phyloP scores from a whole-genome alignment of 768 basidiomycete genomes.

The Tylopilus vinaceipallidus region DNA sequence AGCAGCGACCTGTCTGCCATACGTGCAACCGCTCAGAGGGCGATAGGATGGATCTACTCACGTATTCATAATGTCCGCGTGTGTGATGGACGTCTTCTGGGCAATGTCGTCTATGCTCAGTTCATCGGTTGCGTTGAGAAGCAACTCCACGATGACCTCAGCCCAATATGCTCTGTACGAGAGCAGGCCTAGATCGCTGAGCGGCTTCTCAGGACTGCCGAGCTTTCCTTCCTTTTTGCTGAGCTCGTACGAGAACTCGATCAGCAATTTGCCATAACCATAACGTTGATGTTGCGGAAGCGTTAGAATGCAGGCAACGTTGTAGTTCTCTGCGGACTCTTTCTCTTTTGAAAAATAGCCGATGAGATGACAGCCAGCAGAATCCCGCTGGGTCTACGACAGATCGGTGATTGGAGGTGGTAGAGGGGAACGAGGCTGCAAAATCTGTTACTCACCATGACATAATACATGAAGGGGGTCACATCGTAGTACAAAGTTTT shows the following conservation, averaged over 20 bases:
- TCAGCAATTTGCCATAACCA: conserved; percentile 92
- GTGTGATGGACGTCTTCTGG: conserved; percentile 91
- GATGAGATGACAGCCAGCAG: conserved; percentile 88
- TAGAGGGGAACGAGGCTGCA: conserved; percentile 10
- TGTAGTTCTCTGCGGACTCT: conserved; percentile 96
- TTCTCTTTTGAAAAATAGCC: conserved; percentile 99
- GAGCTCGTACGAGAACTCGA: conserved; percentile 97
- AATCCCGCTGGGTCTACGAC: conserved; percentile 75
- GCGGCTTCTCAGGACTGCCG: conserved; percentile 96
- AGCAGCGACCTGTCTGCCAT: too few relatives aligned
- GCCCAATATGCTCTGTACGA: conserved; percentile 97
- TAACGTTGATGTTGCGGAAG: conserved; percentile 96
- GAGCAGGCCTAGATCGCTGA: conserved; percentile 90
- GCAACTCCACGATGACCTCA: conserved; percentile 89
- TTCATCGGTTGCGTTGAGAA: conserved; percentile 69
- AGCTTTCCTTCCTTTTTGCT: conserved; percentile 95
- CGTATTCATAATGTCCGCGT: conserved; percentile 98
- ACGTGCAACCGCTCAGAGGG: too few relatives aligned
- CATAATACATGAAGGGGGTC: conserved; percentile 99
- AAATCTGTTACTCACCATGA: conserved; percentile 66
- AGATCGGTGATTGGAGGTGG: conserved; percentile 9
- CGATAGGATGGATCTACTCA: conserved; percentile 43
- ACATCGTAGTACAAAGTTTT: conserved; percentile 99
- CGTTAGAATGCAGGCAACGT: conserved; percentile 98
- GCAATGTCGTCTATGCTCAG: conserved; percentile 97